phyloP scores from a whole-genome alignment of 1,139 yeast species.

The Hanseniaspora sp. region DNA sequence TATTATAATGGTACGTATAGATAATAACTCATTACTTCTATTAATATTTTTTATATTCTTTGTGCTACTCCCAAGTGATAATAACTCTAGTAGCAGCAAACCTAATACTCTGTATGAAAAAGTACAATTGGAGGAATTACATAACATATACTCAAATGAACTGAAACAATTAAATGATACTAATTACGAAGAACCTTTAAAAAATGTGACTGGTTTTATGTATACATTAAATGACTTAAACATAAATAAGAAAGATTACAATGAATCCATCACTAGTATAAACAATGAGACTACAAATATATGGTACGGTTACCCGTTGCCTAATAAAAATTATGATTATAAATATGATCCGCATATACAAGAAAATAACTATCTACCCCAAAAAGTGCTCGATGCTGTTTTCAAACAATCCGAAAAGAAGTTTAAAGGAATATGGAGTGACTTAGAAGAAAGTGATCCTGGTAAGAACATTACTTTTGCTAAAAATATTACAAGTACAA shows the following conservation, averaged over 20 bases:
- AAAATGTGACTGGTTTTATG: conserved; percentile 13
- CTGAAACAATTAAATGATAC: background rate
- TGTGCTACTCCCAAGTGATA: conserved; percentile 11
- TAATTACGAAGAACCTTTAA: background rate
- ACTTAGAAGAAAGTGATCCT: background rate
- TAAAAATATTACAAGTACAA: conserved; percentile 1
- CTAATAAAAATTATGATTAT: background rate
- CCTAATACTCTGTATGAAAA: conserved; percentile 4
- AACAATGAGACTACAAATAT: background rate
- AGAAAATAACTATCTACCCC: background rate
- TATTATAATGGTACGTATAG: conserved; percentile 6
- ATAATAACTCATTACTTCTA: conserved; percentile 11
- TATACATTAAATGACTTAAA: conserved; percentile 12
- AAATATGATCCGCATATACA: background rate
- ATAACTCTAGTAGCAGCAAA: background rate
- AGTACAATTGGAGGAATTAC: background rate
- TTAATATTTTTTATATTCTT: conserved; percentile 14
- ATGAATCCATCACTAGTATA: background rate
- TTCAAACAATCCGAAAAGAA: background rate
- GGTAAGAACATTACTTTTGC: background rate
- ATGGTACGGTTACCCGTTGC: conserved; percentile 15
- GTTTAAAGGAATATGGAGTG: background rate
- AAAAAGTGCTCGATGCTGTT: background rate
- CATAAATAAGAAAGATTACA: background rate
- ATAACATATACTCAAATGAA: background rate